Percentiles rank a stretch among this genome's conserved stretches.
Evolutionary conservation across 805 yeast genomes (phyloP).

Genomic region (Cyberlindnera bimundalis): DNA sequence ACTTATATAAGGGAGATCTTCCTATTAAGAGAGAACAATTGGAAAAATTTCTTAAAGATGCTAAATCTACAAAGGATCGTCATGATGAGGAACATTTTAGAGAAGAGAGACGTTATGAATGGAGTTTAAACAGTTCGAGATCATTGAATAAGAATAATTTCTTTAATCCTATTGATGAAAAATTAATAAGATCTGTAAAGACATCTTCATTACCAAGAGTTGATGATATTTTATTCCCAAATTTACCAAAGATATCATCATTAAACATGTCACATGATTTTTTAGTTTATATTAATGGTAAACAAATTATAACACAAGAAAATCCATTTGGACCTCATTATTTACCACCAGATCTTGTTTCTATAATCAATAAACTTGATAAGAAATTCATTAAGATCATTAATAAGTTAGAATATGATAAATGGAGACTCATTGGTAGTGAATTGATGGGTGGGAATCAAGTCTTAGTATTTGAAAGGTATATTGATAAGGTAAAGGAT

Average conservation of each 20-base stretch:
- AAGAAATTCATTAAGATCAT: conserved; percentile 37
- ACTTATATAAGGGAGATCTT: conserved; percentile 1
- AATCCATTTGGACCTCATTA: conserved; percentile 40
- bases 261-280: conserved; percentile 22
- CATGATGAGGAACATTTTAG: conserved; percentile 45
- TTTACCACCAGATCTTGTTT: conserved; percentile 39
- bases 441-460: conserved; percentile 27
- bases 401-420: conserved; percentile 38
- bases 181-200: conserved; percentile 11
- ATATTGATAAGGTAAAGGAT: conserved; percentile 16
- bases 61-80: conserved; percentile 38
- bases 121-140: conserved; percentile 35
- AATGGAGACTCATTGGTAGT: conserved; percentile 32
- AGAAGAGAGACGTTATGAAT: conserved; percentile 46
- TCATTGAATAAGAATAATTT: conserved; percentile 38
- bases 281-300: conserved; percentile 17
- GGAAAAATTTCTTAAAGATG: conserved; percentile 40
- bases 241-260: conserved; percentile 8
- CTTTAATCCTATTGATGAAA: conserved; percentile 34
- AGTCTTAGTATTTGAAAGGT: conserved; percentile 40
- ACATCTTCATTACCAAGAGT: conserved; percentile 18
- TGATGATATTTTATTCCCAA: conserved; percentile 26
- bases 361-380: conserved; percentile 38
- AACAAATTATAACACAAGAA: conserved; percentile 26
- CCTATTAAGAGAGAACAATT: conserved; percentile 27